Base-by-base conservation (phyloP, 805 yeast species). In the Metschnikowia cerradonensis region DNA sequence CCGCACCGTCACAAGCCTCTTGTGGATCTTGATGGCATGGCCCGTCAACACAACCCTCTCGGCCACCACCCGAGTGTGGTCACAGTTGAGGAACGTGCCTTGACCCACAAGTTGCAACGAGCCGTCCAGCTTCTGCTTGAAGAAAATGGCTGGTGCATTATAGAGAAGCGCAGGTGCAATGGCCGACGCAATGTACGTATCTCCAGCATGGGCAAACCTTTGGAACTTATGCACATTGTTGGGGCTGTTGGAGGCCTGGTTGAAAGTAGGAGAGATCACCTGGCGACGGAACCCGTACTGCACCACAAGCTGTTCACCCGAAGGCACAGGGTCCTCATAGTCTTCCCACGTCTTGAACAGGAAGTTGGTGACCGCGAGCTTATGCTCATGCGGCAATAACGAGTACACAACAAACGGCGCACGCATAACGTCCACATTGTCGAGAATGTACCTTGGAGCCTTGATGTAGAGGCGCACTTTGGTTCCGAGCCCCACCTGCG, bases 231-330 rank as follows among this genome's bases (percentile, higher is more conserved):
- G 89, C 33, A 92, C 96, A 61, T 90, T 87, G 65, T 91, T 92
- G 46, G 89, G 75, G 50, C 84, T 83, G 61, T 83, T 84, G 4
- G 90, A 80, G 8, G 84, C 84, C 59, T 86, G 87, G 47, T 92
- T 89, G 73, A 86, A 92, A 31, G 88, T 61, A 14, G 99, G 99
- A 49, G 83, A 76, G 47, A 92, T 86, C 13, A 81, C 77, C 65
- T 88, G 83, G 61, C 99, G 81, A 68, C 98, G 84, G 48, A 92
- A 88, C 23, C 99, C 99, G 64, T 90, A 91, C 70, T 94, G 98
- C 14, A 88, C 92, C 48, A 91, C 73, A 57, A 94, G 73, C 31
- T 83, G 69, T 43, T 88, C 95, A 59, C 86, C 85, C n/a, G 96
- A 81, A 44, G 90, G 86, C 51, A 94, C 78, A 32, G 98, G 96